Evolutionary conservation across 768 basidiomycete species (phyloP).

Genomic region (Gloeopeniophorella convolvens): DNA sequence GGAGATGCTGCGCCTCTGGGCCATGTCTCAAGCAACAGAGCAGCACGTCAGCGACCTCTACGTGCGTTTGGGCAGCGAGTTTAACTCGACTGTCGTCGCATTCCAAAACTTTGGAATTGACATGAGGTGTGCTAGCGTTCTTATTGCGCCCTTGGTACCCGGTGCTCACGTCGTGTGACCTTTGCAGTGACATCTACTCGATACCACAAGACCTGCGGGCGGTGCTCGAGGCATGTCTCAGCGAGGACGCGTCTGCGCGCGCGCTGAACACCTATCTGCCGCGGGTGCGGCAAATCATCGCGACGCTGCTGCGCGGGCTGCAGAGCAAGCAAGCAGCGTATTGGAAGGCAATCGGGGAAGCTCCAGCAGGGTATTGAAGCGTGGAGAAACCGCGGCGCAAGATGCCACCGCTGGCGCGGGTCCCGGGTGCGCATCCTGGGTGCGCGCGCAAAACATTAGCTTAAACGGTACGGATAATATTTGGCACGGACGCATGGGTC

Average conservation of each 20-base stretch:
- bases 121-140: constrained; percentile 52
- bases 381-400: not conserved
- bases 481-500: not conserved
- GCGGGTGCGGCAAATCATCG: constrained; percentile 31
- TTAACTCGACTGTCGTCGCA: constrained; percentile 71
- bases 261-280: constrained; percentile 35
- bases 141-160: not conserved
- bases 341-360: constrained; percentile 23
- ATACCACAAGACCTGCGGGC: constrained; percentile 34
- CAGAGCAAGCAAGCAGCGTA: constrained; percentile 38
- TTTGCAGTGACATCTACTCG: constrained; percentile 34
- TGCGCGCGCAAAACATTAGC: not conserved
- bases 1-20: constrained; percentile 66
- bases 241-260: constrained; percentile 33
- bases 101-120: constrained; percentile 71
- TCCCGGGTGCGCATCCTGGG: not conserved
- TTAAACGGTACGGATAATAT: not conserved
- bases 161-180: not conserved
- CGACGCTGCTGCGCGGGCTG: constrained; percentile 36
- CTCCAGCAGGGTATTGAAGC: not conserved
- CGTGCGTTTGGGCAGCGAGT: constrained; percentile 83
- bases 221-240: constrained; percentile 39
- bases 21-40: constrained; percentile 49
- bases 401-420: not conserved
- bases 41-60: constrained; percentile 83